Conservation (phyloP, 176 grass and related monocot genomes). For the Guadua angustifolia region DNA sequence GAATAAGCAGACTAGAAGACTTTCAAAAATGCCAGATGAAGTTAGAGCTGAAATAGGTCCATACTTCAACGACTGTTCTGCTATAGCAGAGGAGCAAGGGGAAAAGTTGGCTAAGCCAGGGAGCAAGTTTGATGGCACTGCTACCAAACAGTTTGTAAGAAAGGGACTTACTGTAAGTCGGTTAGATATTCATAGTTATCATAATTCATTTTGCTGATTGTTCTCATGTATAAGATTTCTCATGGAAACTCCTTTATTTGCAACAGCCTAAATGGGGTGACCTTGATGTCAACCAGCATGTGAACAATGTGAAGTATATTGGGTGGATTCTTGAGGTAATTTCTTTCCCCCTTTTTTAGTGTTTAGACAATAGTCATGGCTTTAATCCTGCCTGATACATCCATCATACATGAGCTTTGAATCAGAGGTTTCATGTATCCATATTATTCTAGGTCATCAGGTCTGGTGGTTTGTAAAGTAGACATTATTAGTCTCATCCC, state of each 20-base stretch:
- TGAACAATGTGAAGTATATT: slow-evolving; percentile 99
- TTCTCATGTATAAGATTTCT: slow-evolving; percentile 30
- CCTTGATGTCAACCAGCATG: slow-evolving; percentile 97
- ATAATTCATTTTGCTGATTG: background rate
- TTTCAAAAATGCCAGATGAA: slow-evolving; percentile 92
- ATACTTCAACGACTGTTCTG: slow-evolving; percentile 65
- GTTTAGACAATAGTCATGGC: background rate
- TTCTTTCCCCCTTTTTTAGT: background rate
- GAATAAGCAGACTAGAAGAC: slow-evolving; percentile 88
- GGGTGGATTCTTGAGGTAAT: slow-evolving; percentile 99
- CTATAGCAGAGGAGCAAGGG: slow-evolving; percentile 71
- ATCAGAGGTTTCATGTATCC: slow-evolving; percentile 3
- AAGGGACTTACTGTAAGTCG: slow-evolving; percentile 87
- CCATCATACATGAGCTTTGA: background rate
- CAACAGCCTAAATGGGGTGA: slow-evolving; percentile 93
- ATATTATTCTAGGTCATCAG: slow-evolving; percentile 6
- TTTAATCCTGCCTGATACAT: background rate
- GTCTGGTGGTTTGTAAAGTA: background rate
- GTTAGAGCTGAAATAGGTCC: slow-evolving; percentile 93
- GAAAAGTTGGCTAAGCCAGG: slow-evolving; percentile 74
- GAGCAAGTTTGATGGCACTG: slow-evolving; percentile 44
- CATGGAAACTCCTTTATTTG: slow-evolving; percentile 13
- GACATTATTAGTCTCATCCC: background rate
- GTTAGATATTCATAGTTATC: background rate
- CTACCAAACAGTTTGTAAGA: slow-evolving; percentile 62